phyloP scores from a whole-genome alignment of 805 yeast species.

The Blastobotrys americana region DNA sequence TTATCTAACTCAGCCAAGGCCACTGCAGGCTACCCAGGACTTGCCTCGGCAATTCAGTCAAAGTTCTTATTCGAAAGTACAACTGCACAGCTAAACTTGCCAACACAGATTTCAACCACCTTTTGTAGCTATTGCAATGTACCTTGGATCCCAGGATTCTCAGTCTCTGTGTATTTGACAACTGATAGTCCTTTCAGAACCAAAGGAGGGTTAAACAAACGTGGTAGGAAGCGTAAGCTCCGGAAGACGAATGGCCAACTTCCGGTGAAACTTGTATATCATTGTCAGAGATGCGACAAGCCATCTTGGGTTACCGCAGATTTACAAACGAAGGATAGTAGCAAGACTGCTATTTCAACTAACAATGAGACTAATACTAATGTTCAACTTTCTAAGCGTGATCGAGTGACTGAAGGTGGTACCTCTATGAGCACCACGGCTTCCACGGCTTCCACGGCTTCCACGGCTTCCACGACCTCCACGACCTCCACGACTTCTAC shows the following conservation, averaged over 20 bases:
- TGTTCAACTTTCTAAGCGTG: not conserved
- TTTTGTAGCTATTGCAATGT: conserved; percentile 7
- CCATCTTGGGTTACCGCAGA: not conserved
- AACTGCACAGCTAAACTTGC: conserved; percentile 1
- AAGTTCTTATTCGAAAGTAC: conserved; percentile 1
- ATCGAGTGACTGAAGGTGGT: not conserved
- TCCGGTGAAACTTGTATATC: not conserved
- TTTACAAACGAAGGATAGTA: not conserved
- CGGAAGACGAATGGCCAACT: no score
- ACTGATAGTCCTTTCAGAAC: not conserved
- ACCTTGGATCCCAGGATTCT: conserved; percentile 9
- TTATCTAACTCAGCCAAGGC: conserved; percentile 5
- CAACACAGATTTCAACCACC: not conserved
- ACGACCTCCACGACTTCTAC: no score
- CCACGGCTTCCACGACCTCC: no score
- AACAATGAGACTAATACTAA: not conserved
- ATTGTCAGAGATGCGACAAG: not conserved
- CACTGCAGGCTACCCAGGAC: not conserved
- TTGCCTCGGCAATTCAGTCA: conserved; percentile 5
- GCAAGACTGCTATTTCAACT: not conserved
- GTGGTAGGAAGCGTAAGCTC: conserved; percentile 1
- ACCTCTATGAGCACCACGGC: no score
- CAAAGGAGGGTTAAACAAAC: conserved; percentile 7
- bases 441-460: no score
- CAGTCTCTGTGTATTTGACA: not conserved